These are phyloP conservation scores for Choricystis sp. DNA, from an alignment of 139 green algal genomes.

Conservation along the genomic window DNA sequence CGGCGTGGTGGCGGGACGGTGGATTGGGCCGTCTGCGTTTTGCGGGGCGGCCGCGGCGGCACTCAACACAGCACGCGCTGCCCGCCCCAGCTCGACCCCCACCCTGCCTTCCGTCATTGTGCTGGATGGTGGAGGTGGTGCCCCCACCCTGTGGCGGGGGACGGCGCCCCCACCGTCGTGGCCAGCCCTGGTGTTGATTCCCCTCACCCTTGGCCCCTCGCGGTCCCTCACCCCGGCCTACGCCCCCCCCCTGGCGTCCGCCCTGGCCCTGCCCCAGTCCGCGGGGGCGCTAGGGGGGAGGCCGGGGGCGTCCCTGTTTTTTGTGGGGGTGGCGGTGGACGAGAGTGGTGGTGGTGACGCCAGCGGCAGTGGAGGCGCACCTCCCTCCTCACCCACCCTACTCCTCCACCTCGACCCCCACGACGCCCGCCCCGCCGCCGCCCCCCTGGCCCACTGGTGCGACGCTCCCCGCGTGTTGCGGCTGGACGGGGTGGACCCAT, in stretches of 20 bases:
- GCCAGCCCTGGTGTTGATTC: slow-evolving; percentile 4
- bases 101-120: no score
- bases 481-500: slow-evolving; percentile 52
- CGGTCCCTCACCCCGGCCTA: background rate
- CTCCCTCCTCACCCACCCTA: no score
- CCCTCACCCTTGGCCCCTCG: background rate
- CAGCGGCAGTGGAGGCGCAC: no score
- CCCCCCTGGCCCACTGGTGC: no score
- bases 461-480: slow-evolving; percentile 38
- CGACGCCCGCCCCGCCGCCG: no score
- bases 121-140: no score
- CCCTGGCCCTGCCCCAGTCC: background rate
- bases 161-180: background rate
- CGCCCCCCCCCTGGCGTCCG: background rate
- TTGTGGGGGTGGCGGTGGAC: no score
- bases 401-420: no score
- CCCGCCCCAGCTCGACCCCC: background rate
- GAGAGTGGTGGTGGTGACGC: no score
- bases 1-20: slow-evolving; percentile 50
- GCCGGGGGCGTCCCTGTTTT: background rate
- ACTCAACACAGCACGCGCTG: slow-evolving; percentile 10
- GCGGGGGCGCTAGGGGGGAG: background rate
- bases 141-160: background rate
- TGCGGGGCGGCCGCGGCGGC: slow-evolving; percentile 46
- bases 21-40: slow-evolving; percentile 63